phyloP scores from a whole-genome alignment of 257 asterid species.

The Fraxinus anomala region DNA sequence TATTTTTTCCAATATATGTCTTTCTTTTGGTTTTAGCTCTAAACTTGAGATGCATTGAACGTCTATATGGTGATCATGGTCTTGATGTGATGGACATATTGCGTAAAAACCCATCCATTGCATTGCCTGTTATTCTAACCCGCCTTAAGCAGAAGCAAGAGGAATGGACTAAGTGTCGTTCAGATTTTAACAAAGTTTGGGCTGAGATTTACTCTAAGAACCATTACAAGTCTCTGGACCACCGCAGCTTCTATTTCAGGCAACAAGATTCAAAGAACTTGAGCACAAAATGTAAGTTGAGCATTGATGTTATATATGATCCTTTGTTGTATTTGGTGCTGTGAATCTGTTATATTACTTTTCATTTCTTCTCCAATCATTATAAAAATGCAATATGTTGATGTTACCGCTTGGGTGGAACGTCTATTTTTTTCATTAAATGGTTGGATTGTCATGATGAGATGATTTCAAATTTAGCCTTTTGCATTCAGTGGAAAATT shows the following conservation, averaged over 20 bases:
- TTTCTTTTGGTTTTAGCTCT: slow-evolving; percentile 52
- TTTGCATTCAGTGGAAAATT: neutral
- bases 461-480: neutral
- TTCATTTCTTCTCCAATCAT: neutral
- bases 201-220: slow-evolving; percentile 90
- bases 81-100: slow-evolving; percentile 90
- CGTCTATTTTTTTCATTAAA: neutral
- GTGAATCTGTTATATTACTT: neutral
- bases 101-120: slow-evolving; percentile 76
- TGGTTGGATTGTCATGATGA: neutral
- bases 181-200: slow-evolving; percentile 96
- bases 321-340: slow-evolving; percentile 7
- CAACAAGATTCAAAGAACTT: slow-evolving; percentile 95
- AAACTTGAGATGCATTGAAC: slow-evolving; percentile 91
- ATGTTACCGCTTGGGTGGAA: neutral
- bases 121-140: slow-evolving; percentile 79
- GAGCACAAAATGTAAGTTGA: slow-evolving; percentile 87
- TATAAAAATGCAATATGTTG: neutral
- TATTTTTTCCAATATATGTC: slow-evolving; percentile 21
- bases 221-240: slow-evolving; percentile 97
- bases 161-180: slow-evolving; percentile 92
- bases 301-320: slow-evolving; percentile 16
- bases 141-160: slow-evolving; percentile 98
- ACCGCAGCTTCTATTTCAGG: slow-evolving; percentile 97
- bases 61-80: slow-evolving; percentile 98